Conservation (phyloP, 371 early-diverging fungal genomes). For the Dinochytrium kinnereticum region DNA sequence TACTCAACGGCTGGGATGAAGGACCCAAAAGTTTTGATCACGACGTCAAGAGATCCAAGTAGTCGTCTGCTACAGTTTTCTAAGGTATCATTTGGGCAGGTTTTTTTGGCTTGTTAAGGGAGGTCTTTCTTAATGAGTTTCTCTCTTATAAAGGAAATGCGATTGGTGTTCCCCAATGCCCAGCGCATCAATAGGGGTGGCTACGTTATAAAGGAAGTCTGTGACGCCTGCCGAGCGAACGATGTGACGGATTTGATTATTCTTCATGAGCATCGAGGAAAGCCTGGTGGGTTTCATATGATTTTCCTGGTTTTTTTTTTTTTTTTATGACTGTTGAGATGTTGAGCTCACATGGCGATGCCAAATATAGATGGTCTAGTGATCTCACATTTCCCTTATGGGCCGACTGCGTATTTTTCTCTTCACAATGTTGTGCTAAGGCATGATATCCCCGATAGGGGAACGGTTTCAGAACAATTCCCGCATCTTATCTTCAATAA, state of each 20-base stretch:
- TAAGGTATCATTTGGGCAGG: slow-evolving; percentile 62
- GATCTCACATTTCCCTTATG: slow-evolving; percentile 97
- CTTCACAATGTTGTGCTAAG: slow-evolving; percentile 96
- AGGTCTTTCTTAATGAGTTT: background rate
- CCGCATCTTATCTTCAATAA: slow-evolving; percentile 96
- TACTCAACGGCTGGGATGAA: slow-evolving; percentile 90
- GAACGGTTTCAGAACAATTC: slow-evolving; percentile 94
- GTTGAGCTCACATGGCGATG: background rate
- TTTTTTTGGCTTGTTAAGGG: background rate
- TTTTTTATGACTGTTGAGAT: background rate
- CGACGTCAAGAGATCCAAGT: slow-evolving; percentile 97
- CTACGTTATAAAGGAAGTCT: slow-evolving; percentile 94
- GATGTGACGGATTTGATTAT: slow-evolving; percentile 97
- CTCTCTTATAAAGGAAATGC: slow-evolving; percentile 74
- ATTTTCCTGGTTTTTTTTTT: slow-evolving; percentile 5
- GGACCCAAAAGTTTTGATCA: slow-evolving; percentile 96
- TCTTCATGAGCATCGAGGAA: slow-evolving; percentile 96
- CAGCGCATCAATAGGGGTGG: slow-evolving; percentile 98
- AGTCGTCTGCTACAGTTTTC: slow-evolving; percentile 94
- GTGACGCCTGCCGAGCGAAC: slow-evolving; percentile 92
- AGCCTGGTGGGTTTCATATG: slow-evolving; percentile 82
- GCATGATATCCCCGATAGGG: slow-evolving; percentile 95
- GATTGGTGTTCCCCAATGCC: slow-evolving; percentile 95
- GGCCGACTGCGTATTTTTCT: slow-evolving; percentile 97
- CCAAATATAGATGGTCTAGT: slow-evolving; percentile 81